Evolutionary conservation across 495 filamentous ascomycete genomes (phyloP), one percentile per base, ranked within the genome.

Genomic region (Tirmania nivea): DNA sequence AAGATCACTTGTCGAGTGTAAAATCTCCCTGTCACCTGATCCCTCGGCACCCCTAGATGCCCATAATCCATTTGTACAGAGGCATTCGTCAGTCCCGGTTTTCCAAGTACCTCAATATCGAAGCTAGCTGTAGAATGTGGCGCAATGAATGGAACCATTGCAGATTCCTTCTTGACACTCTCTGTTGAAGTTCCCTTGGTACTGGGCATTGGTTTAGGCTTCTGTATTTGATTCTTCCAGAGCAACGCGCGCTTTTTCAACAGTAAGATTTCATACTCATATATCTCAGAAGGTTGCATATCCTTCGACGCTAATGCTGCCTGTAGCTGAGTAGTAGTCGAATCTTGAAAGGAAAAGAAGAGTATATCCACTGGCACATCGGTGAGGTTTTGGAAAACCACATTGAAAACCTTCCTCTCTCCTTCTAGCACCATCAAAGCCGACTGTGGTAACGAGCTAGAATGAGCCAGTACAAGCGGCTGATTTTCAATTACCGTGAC

Each of bases 391-490:
- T 80, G 75, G 35, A 96, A 68, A 0, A 85, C 90, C 42, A 94
- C 75, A 2, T 73, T 79, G 57, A 96, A 94, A 1, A 69, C 69
- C 57, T 77, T 78, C 14, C 74, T 73, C n/a, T n/a, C n/a, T n/a
- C n/a, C n/a, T 67, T 94, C 87, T 12, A 94, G 71, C 52, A 94
- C 73, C 86, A 93, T 94, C 49, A 93, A 69, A 34, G 89, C 86
- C 14, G 83, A 83, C 62, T 94, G 88, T 0, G 82, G 78, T 9
- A 93, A 73, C 21, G 83, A 83, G 37, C 79, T 78, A 5, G 79
- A 81, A 55, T 83, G 80, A 11, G 94, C 72, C 1, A 79, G 68
- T 10, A 94, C 67, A 5, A 83, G 68, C 2, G 90, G 90, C 63
- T 94, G 87, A 48, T 74, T 70, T 7, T 75, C 70, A 50, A 94